phyloP scores from a whole-genome alignment of 1,284 basidiomycete species.

The Hemileia vastatrix region DNA sequence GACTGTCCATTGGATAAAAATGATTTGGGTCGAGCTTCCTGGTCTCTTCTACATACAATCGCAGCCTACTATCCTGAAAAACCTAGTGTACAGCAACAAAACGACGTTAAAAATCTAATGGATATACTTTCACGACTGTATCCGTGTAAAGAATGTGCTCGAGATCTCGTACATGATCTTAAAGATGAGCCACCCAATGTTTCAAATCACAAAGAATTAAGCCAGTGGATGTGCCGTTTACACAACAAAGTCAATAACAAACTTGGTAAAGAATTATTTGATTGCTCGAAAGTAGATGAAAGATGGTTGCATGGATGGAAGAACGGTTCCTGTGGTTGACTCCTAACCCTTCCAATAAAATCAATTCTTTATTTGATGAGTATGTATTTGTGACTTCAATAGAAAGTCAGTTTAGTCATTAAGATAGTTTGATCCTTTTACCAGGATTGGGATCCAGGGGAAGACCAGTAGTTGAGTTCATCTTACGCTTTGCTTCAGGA shows the following conservation, averaged over 20 bases:
- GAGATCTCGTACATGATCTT: conserved; percentile 64
- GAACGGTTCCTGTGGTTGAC: conserved; percentile 80
- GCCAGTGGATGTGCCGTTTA: conserved; percentile 74
- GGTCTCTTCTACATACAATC: conserved; percentile 88
- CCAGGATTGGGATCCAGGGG: too few relatives aligned
- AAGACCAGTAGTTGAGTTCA: too few relatives aligned
- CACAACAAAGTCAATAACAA: conserved; percentile 84
- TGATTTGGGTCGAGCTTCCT: conserved; percentile 71
- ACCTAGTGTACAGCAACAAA: conserved; percentile 61
- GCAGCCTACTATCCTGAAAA: conserved; percentile 83
- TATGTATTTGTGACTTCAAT: too few relatives aligned
- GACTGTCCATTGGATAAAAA: conserved; percentile 81
- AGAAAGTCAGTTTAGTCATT: too few relatives aligned
- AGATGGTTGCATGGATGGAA: conserved; percentile 81
- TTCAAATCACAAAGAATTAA: conserved; percentile 57
- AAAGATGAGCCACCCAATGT: conserved; percentile 62
- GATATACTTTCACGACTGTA: conserved; percentile 68
- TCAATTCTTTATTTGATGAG: too few relatives aligned
- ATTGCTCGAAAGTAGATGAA: conserved; percentile 68
- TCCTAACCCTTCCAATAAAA: too few relatives aligned
- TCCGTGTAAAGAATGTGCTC: conserved; percentile 73
- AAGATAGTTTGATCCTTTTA: too few relatives aligned
- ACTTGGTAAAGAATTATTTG: conserved; percentile 70
- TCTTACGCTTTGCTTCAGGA: too few relatives aligned
- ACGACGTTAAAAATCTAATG: conserved; percentile 69